phyloP scores from a whole-genome alignment of 495 filamentous ascomycete species.

The Glonium stellatum region DNA sequence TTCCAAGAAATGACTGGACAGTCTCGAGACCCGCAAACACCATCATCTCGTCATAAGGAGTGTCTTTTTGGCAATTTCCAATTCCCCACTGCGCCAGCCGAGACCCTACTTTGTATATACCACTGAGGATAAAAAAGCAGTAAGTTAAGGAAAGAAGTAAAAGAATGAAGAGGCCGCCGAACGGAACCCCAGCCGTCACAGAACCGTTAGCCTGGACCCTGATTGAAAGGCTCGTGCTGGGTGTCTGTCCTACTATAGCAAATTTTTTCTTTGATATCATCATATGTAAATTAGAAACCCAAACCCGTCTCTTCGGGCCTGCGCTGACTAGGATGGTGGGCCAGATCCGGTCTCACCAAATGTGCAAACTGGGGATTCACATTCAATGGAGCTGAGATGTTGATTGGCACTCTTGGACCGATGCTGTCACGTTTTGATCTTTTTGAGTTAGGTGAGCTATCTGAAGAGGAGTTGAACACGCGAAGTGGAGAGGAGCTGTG shows the following conservation, averaged over 20 bases:
- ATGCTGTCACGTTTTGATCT: conserved; percentile 6
- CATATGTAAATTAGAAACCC: background rate
- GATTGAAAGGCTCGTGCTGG: background rate
- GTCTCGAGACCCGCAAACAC: background rate
- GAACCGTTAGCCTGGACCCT: background rate
- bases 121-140: background rate
- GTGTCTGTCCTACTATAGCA: background rate
- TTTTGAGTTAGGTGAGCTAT: conserved; percentile 19
- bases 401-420: conserved; percentile 18
- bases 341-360: conserved; percentile 33
- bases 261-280: no score
- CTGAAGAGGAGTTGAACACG: conserved; percentile 4
- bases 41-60: background rate
- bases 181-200: background rate
- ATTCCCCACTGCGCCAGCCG: background rate
- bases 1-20: background rate
- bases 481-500: conserved; percentile 21
- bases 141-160: background rate
- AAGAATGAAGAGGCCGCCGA: background rate
- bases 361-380: conserved; percentile 39
- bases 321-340: conserved; percentile 26
- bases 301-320: background rate
- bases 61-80: background rate
- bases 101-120: background rate
- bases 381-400: conserved; percentile 36